Percentiles rank a stretch among this genome's conserved stretches.
Evolutionary conservation across 208 protist species (phyloP).

Genomic region (Trichomonas tenax): DNA sequence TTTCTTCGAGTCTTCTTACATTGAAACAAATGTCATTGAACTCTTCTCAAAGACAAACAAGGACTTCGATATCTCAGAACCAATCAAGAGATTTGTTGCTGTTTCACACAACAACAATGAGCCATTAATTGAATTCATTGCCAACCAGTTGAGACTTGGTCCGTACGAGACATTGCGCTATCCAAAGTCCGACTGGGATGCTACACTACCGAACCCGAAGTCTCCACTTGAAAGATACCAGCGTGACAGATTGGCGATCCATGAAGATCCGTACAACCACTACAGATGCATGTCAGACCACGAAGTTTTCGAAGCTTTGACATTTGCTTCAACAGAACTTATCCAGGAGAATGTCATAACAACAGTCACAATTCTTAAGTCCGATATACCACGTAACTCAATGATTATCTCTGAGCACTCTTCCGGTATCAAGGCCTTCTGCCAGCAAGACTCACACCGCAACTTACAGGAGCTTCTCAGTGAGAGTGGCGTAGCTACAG

Average conservation of each 20-base stretch:
- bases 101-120: not conserved
- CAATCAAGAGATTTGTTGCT: not conserved
- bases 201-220: not conserved
- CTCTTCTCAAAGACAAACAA: not conserved
- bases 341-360: not conserved
- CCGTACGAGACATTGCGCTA: not conserved
- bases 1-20: not conserved
- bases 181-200: not conserved
- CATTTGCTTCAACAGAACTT: not conserved
- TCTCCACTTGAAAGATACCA: not conserved
- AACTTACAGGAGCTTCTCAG: not conserved
- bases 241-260: not conserved
- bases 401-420: not conserved
- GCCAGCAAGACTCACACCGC: not conserved
- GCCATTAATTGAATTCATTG: not conserved
- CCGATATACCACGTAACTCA: not conserved
- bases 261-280: not conserved
- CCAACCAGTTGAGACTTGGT: not conserved
- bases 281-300: not conserved
- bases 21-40: not conserved
- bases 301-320: not conserved
- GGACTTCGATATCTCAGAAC: not conserved
- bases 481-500: not conserved
- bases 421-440: not conserved
- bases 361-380: not conserved